A percentile compares a stretch with the other conserved stretches of the same genome.
phyloP scores from a whole-genome alignment of 164 flowering plant species.

The Santalum album region DNA sequence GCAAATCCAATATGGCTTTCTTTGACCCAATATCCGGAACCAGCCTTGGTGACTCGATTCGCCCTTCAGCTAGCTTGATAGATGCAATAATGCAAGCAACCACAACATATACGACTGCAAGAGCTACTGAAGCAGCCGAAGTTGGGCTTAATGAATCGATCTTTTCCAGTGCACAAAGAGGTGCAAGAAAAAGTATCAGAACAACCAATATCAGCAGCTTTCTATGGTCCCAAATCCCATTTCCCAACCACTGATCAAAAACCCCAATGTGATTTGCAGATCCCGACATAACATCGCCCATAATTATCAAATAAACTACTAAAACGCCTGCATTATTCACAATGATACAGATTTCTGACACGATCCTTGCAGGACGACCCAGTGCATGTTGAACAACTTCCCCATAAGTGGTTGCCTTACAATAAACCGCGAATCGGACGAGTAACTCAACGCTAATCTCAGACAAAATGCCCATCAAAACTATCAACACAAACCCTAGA shows the following conservation, averaged over 20 bases:
- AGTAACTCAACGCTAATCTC: slow-evolving; percentile 53
- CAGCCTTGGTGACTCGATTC: slow-evolving; percentile 44
- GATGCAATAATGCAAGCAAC: slow-evolving; percentile 45
- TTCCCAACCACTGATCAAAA: slow-evolving; percentile 81
- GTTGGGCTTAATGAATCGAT: slow-evolving; percentile 72
- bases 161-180: slow-evolving; percentile 65
- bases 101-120: slow-evolving; percentile 66
- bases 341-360: slow-evolving; percentile 51
- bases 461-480: slow-evolving; percentile 38
- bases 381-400: slow-evolving; percentile 50
- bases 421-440: slow-evolving; percentile 40
- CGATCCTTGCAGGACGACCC: slow-evolving; percentile 38
- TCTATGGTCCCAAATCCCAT: slow-evolving; percentile 26
- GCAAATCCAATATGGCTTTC: slow-evolving; percentile 68
- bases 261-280: slow-evolving; percentile 73
- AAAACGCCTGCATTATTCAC: slow-evolving; percentile 68
- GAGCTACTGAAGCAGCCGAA: slow-evolving; percentile 63
- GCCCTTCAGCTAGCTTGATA: slow-evolving; percentile 38
- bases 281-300: slow-evolving; percentile 63
- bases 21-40: slow-evolving; percentile 65
- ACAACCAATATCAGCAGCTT: neutral
- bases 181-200: slow-evolving; percentile 15
- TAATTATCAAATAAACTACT: slow-evolving; percentile 82
- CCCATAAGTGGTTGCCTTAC: slow-evolving; percentile 42
- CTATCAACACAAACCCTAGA: slow-evolving; percentile 48